These are phyloP conservation scores for Alternaria burnsii DNA, from an alignment of 2,329 filamentous ascomycete genomes.

Conservation along the genomic window DNA sequence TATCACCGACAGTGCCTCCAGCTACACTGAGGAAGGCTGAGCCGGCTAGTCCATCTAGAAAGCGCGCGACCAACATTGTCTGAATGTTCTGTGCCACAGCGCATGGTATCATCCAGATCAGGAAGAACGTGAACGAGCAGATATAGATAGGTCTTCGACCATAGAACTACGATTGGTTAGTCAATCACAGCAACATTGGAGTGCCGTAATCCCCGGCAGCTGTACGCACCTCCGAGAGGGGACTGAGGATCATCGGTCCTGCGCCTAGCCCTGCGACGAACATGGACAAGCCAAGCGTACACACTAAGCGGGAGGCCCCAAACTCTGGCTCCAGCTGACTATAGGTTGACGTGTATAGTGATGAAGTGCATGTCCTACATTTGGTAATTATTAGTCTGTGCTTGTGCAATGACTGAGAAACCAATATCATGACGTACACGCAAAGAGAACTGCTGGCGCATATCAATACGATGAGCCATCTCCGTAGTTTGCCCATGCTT, in stretches of 20 bases:
- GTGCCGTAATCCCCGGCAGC: conserved; percentile 2
- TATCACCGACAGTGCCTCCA: conserved; percentile 83
- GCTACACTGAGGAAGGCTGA: conserved; percentile 72
- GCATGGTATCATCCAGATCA: conserved; percentile 82
- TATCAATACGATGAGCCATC: conserved; percentile 82
- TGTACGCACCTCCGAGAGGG: conserved; percentile 58
- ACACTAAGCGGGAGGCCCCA: conserved; percentile 72
- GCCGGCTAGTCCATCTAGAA: conserved; percentile 77
- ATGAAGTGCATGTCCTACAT: conserved; percentile 78
- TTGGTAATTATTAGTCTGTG: conserved; percentile 10
- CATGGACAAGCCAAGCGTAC: conserved; percentile 80
- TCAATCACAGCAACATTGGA: not conserved
- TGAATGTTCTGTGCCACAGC: conserved; percentile 83
- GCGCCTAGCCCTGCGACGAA: conserved; percentile 79
- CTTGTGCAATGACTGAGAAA: not conserved
- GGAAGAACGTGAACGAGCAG: conserved; percentile 74
- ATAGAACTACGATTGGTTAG: conserved; percentile 67
- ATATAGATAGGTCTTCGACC: conserved; percentile 85
- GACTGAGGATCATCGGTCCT: conserved; percentile 65
- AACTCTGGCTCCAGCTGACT: conserved; percentile 79
- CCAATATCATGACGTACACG: conserved; percentile 69
- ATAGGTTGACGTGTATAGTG: conserved; percentile 90
- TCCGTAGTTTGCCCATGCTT: conserved; percentile 70
- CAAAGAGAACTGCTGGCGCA: conserved; percentile 78
- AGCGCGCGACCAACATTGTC: conserved; percentile 79